Conservation (phyloP, 768 basidiomycete genomes). For the Mycena albidolilacea region DNA sequence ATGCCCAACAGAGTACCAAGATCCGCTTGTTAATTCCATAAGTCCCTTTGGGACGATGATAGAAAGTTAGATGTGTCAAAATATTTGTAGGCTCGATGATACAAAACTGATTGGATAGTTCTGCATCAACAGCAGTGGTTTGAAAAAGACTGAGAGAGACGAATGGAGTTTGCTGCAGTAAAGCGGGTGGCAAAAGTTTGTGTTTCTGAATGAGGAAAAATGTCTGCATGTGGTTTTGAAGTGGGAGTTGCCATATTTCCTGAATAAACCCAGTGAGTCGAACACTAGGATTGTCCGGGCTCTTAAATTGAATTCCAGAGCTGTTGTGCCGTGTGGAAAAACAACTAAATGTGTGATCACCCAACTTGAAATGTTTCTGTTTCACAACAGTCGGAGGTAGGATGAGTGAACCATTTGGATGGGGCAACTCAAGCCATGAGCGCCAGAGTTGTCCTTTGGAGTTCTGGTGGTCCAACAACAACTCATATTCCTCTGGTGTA, state of each 20-base stretch:
- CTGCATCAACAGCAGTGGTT: conserved; percentile 38
- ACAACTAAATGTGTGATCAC: conserved; percentile 41
- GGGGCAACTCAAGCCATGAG: conserved; percentile 32
- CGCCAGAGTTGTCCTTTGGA: conserved; percentile 33
- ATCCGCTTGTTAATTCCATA: background rate
- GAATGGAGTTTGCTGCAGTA: conserved; percentile 40
- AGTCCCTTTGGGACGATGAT: conserved; percentile 38
- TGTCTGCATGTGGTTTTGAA: conserved; percentile 39
- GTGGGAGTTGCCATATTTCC: conserved; percentile 37
- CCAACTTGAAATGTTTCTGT: conserved; percentile 33
- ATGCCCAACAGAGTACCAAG: background rate
- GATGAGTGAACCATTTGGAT: conserved; percentile 25
- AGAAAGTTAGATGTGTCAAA: conserved; percentile 35
- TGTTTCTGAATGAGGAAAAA: conserved; percentile 43
- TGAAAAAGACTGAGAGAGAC: conserved; percentile 36
- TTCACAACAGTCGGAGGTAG: conserved; percentile 37
- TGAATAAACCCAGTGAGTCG: conserved; percentile 41
- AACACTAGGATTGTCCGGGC: background rate
- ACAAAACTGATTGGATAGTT: conserved; percentile 26
- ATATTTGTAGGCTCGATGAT: conserved; percentile 46
- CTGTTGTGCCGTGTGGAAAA: conserved; percentile 40
- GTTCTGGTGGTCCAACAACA: conserved; percentile 39
- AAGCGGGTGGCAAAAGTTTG: conserved; percentile 27
- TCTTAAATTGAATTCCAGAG: conserved; percentile 29
- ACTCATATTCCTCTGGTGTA: conserved; percentile 30